These are phyloP conservation scores for Botrytis paeoniae DNA, from an alignment of 2,329 filamentous ascomycete genomes.

Conservation along the genomic window DNA sequence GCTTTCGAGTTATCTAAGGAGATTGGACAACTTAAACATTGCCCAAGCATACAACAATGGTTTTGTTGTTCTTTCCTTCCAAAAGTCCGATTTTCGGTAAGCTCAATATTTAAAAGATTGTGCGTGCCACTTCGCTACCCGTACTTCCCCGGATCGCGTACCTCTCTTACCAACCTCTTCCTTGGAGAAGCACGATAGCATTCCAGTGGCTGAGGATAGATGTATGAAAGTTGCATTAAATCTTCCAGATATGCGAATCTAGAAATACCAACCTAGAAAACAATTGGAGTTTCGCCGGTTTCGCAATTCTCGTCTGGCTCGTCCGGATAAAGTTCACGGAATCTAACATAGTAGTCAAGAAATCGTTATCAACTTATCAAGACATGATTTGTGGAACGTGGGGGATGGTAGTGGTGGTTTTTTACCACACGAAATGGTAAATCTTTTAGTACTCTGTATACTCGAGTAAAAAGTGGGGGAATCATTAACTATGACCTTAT, in stretches of 20 bases:
- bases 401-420: conserved; percentile 4
- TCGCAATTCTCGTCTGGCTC: conserved; percentile 6
- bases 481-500: neutral
- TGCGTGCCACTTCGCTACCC: conserved; percentile 3
- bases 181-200: conserved; percentile 4
- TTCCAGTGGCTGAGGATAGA: neutral
- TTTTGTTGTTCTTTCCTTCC: neutral
- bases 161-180: neutral
- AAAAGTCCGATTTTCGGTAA: neutral
- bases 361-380: conserved; percentile 2
- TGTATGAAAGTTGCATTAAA: neutral
- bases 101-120: neutral
- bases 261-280: neutral
- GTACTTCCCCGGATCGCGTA: neutral
- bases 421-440: conserved; percentile 18
- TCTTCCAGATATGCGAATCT: neutral
- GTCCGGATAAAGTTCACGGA: conserved; percentile 7
- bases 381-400: conserved; percentile 11
- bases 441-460: neutral
- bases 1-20: neutral
- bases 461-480: neutral
- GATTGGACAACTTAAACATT: neutral
- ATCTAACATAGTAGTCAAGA: neutral
- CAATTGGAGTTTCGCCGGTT: neutral
- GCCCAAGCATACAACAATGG: neutral